Evolutionary conservation across 352 stramenopile genomes (phyloP), one percentile per base, ranked within the genome.

Genomic region (Globisporangium mamillatum): DNA sequence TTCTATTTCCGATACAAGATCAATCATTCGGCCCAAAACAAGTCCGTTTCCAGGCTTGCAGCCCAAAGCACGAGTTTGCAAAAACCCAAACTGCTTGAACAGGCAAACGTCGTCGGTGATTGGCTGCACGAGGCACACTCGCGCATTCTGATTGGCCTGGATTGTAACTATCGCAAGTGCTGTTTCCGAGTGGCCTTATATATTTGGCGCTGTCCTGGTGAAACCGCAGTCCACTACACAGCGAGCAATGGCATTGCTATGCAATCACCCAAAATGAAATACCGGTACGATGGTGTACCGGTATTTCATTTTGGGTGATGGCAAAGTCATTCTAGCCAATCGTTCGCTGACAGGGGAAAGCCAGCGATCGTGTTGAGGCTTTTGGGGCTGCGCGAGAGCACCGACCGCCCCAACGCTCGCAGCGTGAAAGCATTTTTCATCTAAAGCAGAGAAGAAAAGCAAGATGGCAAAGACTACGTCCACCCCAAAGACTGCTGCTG

Each of bases 401-500:
- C 32, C 32, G 3, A 7, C 20, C 10, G 22, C 38, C 36, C 27
- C 60, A 57, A 44, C 56, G 44, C 41, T 48, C 34, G 1, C 20
- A 38, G 12, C 6, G 44, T 20, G 3, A 36, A 55, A 18, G 29
- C 44, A 70, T 61, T 64, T 77, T 75, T 77, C 57, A 75, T 79
- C 72, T 66, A 78, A 70, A 77, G 66, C 67, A 83, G 69, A 72
- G 75, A 92, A 81, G 78, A 81, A 81, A 76, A 80, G 76, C 84
- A 90, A 68, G 78, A 94, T 94, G 85, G 85, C 86, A 54, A 92
- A 92, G 80, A 68, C 72, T 67, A 78, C 62, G 60, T 73, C 63
- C 58, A 78, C 84, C 71, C 75, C 84, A 50, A 95, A 96, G 89
- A 94, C 81, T 62, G 69, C 81, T 69, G 90, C 86, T 74, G 85